Percentiles rank a stretch among this genome's conserved stretches.
Conservation (phyloP, 2,329 filamentous ascomycete genomes). For the Graphilbum sp. region DNA sequence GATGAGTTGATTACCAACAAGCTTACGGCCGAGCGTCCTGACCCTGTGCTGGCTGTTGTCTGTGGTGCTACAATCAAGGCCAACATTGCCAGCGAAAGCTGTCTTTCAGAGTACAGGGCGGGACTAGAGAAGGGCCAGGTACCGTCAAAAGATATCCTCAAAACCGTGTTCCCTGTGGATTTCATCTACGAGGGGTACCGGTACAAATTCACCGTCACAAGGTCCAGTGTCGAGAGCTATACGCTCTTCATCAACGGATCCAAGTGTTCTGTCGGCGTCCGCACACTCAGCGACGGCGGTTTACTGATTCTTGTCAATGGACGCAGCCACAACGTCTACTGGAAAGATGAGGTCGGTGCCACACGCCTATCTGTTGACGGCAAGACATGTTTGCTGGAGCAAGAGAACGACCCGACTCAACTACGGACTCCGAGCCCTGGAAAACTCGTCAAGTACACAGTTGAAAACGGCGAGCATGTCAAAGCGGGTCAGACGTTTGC, state of each 20-base stretch:
- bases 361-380: slow-evolving; percentile 92
- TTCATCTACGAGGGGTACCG: slow-evolving; percentile 96
- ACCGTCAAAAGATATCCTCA: slow-evolving; percentile 87
- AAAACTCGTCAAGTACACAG: slow-evolving; percentile 94
- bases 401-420: slow-evolving; percentile 97
- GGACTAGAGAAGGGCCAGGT: slow-evolving; percentile 96
- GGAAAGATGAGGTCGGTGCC: slow-evolving; percentile 96
- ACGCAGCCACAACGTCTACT: slow-evolving; percentile 96
- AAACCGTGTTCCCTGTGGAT: slow-evolving; percentile 93
- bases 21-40: slow-evolving; percentile 86
- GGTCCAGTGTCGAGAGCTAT: slow-evolving; percentile 85
- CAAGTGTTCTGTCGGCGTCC: slow-evolving; percentile 84
- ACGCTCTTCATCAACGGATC: slow-evolving; percentile 98
- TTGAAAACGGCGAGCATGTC: slow-evolving; percentile 90
- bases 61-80: slow-evolving; percentile 92
- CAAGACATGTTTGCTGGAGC: slow-evolving; percentile 95
- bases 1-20: slow-evolving; percentile 98
- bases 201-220: slow-evolving; percentile 96
- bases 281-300: slow-evolving; percentile 84
- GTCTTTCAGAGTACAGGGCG: slow-evolving; percentile 70
- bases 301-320: slow-evolving; percentile 80
- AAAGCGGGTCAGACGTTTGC: slow-evolving; percentile 84
- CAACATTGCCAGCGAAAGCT: slow-evolving; percentile 81
- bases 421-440: slow-evolving; percentile 86
- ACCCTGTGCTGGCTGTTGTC: slow-evolving; percentile 83